Evolutionary conservation across 495 filamentous ascomycete genomes (phyloP), one percentile per base, ranked within the genome.

Genomic region (Lepraria neglecta): DNA sequence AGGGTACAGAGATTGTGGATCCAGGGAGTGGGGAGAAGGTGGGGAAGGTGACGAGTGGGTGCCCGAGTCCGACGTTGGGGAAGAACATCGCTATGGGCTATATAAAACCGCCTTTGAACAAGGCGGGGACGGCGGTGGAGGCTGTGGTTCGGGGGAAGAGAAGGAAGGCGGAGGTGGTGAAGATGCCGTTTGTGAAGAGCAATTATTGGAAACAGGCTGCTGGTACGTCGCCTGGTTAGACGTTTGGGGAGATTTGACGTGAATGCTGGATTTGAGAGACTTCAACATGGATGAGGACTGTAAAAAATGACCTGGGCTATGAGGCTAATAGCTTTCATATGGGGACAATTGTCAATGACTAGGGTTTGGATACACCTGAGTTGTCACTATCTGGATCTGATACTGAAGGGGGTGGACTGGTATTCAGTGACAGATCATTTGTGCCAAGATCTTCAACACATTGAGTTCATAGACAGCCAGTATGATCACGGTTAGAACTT

Each of bases 61-160:
- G 91, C 64, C 94, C 94, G 0, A 91, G 87, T 67, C 94, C 92
- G 6, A 89, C 86, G 1, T 76, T 96, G 19, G 85, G 84, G 28
- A 86, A 83, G 71, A 97, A 97, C 69, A 91, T 98, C 58, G 92
- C 95, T 46, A 98, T 98, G 94, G 94, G 87, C 0, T 98, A 97
- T 71, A 77, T 98, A 64, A 84, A 85, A 74, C 81, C 85, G 64
- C 91, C 90, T 0, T 71, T 86, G 68, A 89, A 96, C 66, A 95
- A 95, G 80, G 78, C 83, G 51, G 95, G 91, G 6, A 97, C 92
- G 0, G 85, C 92, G 72, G 78, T 97, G 2, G 81, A 81, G 19
- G 86, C 96, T 12, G 63, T 89, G 60, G 88, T 98, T 1, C 78
- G 94, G 35, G 94, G 92, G 10, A 90, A 87, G 78, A 75, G 80